A percentile compares a stretch with the other conserved stretches of the same genome.
phyloP scores from a whole-genome alignment of 129 eudicot genomes.

The Saposhnikovia divaricata region DNA sequence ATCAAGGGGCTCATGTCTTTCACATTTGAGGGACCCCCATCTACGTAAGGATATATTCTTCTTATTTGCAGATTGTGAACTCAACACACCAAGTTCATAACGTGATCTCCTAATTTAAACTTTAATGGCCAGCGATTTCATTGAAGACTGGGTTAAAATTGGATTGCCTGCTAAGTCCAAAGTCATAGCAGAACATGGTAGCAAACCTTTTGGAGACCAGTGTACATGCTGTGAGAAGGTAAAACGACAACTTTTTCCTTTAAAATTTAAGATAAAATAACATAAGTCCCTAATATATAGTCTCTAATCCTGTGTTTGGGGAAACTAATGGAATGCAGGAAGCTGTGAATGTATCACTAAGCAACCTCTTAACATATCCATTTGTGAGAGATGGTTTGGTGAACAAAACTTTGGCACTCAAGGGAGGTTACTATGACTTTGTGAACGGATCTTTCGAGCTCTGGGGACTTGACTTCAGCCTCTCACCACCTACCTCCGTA shows the following conservation, averaged over 20 bases:
- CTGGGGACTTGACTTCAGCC: conserved; percentile 90
- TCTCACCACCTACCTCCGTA: conserved; percentile 79
- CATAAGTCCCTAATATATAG: background rate
- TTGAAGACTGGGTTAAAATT: conserved; percentile 87
- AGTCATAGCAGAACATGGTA: conserved; percentile 39
- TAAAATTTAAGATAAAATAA: background rate
- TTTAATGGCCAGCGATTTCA: conserved; percentile 57
- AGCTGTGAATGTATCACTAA: conserved; percentile 85
- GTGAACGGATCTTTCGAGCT: conserved; percentile 87
- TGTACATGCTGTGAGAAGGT: conserved; percentile 72
- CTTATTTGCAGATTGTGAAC: background rate
- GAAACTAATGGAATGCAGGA: conserved; percentile 40
- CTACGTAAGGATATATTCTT: conserved; percentile 42
- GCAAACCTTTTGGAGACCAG: conserved; percentile 43
- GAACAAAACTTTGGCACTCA: conserved; percentile 76
- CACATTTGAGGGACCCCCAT: conserved; percentile 58
- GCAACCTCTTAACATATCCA: conserved; percentile 72
- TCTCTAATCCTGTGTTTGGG: background rate
- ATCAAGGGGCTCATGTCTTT: conserved; percentile 97
- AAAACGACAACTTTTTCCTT: background rate
- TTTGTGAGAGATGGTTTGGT: conserved; percentile 83
- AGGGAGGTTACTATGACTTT: conserved; percentile 94
- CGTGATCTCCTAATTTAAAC: background rate
- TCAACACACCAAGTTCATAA: background rate
- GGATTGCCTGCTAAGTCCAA: conserved; percentile 71